A percentile compares a stretch with the other conserved stretches of the same genome.
Evolutionary conservation across 2,329 filamentous ascomycete species (phyloP).

Genomic region (Xylaria sp.): DNA sequence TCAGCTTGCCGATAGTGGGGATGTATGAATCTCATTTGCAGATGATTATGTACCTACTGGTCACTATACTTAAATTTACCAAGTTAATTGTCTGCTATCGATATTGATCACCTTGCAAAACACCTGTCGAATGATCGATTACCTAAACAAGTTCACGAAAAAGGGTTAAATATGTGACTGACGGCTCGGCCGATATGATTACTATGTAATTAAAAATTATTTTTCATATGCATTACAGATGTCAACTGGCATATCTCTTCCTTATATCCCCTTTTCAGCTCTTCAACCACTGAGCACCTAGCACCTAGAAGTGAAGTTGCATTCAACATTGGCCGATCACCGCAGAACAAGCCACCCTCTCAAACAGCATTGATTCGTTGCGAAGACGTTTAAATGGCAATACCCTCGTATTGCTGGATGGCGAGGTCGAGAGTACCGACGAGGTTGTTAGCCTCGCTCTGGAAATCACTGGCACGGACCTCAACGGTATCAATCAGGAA

Average conservation of each 20-base stretch:
- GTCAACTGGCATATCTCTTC: not conserved
- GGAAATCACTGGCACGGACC: not conserved
- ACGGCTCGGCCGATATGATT: not conserved
- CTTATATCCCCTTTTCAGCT: not conserved
- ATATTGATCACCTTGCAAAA: no score
- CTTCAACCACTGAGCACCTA: not conserved
- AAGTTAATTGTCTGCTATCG: no score
- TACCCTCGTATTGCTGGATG: conserved; percentile 12
- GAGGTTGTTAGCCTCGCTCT: conserved; percentile 22
- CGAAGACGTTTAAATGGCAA: conserved; percentile 1
- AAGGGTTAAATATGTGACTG: not conserved
- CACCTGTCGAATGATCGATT: not conserved
- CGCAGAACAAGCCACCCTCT: not conserved
- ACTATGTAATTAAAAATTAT: conserved; percentile 4
- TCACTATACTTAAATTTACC: no score
- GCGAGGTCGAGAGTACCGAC: conserved; percentile 15
- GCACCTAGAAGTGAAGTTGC: not conserved
- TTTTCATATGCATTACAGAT: not conserved
- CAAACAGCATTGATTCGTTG: not conserved
- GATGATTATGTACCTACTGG: no score
- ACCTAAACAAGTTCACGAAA: not conserved
- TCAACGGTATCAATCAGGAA: conserved; percentile 12
- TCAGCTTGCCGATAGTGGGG: no score
- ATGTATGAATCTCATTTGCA: no score
- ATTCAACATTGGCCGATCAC: not conserved